Evolutionary conservation across 495 filamentous ascomycete genomes (phyloP), one percentile per base, ranked within the genome.

Genomic region (Parmelia sp.): DNA sequence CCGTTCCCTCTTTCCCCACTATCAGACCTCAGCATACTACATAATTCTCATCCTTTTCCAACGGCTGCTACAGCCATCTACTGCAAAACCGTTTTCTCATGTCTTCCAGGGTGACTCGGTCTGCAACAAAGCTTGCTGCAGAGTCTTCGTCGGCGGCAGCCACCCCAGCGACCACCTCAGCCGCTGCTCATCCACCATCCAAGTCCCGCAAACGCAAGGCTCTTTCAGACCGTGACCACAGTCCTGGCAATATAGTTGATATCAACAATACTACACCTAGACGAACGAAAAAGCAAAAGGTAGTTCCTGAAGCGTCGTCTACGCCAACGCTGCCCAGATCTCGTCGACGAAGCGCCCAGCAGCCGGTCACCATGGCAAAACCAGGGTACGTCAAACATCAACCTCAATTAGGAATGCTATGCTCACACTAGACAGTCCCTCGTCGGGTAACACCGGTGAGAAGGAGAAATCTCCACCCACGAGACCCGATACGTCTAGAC

Each of bases 81-180:
- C 40, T 60, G 57, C 31, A 62, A 59, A 57, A 59, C 66, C 66
- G 71, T 56, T 71, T 78, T 79, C 89, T 90, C 85, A 91, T 91
- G 89, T 88, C 88, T 82, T 74, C 83, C 83, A 92, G 89, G 85
- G 82, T 87, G 64, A 91, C 89, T 78, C 85, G 89, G 75, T 90
- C 89, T 68, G 83, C 89, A 70, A 85, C 89, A 76, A 87, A 87
- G 80, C 82, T 85, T 81, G 88, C 88, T 74, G 88, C 87, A 78
- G 84, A 83, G 62, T 66, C 75, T 59, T 74, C 71, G 62, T 65
- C 74, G 57, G 72, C 75, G 23, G 55, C 67, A 60, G 65, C 70
- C 56, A 61, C 73, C 29, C 47, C 65, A 12, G 21, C 51, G 39
- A 58, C 14, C 44, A 60, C 49, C 36, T 56, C 58, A 19, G 58